Conservation (phyloP, 2,329 filamentous ascomycete genomes). For the Pseudocercospora cruenta region DNA sequence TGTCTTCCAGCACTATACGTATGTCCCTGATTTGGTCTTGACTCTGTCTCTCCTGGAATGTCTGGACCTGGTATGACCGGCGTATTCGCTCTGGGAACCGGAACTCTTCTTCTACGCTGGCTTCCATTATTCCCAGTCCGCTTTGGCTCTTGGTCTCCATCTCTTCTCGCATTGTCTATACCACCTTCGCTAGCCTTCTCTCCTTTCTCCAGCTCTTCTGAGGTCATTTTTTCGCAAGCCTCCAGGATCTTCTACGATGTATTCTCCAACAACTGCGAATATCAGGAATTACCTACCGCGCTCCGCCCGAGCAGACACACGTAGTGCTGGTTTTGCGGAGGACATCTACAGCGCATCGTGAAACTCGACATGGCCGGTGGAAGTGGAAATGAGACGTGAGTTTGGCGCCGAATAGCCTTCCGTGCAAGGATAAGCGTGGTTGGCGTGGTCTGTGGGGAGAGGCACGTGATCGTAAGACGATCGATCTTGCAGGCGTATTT, state of each 20-base stretch:
- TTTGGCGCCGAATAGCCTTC: slow-evolving; percentile 7
- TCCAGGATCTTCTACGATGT: neutral
- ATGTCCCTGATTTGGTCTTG: neutral
- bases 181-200: neutral
- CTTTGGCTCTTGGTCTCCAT: neutral
- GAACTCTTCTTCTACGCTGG: slow-evolving; percentile 8
- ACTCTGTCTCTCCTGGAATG: neutral
- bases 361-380: neutral
- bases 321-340: neutral
- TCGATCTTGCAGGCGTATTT: too few relatives aligned
- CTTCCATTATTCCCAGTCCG: neutral
- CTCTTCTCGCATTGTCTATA: neutral
- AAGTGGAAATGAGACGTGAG: slow-evolving; percentile 6
- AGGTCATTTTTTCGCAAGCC: neutral
- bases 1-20: neutral
- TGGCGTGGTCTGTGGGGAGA: neutral
- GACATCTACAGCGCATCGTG: neutral
- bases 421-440: neutral
- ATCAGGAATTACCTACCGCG: neutral
- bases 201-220: neutral
- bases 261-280: neutral
- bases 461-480: too few relatives aligned
- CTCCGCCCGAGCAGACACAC: neutral
- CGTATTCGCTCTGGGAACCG: neutral
- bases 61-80: neutral